Conservation (phyloP, 148 eudicot genomes). For the Euryodendron excelsum region DNA sequence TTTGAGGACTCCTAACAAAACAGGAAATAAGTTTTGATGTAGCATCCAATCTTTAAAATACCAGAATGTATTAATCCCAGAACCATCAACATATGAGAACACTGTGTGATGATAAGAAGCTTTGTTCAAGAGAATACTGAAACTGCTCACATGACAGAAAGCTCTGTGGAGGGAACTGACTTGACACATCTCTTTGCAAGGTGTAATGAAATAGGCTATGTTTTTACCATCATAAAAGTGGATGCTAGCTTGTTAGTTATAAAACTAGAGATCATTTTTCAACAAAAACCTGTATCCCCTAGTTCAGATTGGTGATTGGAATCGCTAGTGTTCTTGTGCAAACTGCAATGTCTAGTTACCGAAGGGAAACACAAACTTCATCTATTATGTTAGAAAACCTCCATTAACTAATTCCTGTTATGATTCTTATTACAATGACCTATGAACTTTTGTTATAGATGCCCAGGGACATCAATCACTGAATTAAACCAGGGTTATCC, state of each 20-base stretch:
- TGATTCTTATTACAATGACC: neutral
- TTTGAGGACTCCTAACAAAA: neutral
- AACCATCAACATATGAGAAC: neutral
- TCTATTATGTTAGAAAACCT: neutral
- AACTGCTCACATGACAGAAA: neutral
- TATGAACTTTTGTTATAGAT: neutral
- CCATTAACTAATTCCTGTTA: neutral
- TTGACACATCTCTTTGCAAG: neutral
- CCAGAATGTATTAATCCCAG: neutral
- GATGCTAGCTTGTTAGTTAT: neutral
- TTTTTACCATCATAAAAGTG: neutral
- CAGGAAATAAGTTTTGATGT: neutral
- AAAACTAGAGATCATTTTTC: no score
- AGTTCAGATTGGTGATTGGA: neutral
- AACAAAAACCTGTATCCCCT: neutral
- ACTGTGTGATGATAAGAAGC: neutral
- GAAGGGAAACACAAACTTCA: no score
- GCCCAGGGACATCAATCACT: neutral
- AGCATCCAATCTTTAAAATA: no score
- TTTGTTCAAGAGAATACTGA: neutral
- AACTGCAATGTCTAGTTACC: no score
- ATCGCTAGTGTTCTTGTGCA: no score
- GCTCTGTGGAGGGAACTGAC: neutral
- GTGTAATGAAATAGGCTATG: no score
- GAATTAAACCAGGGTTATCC: neutral